Base-by-base conservation (phyloP, 495 filamentous ascomycete genomes). In the Penicillium canariense region DNA sequence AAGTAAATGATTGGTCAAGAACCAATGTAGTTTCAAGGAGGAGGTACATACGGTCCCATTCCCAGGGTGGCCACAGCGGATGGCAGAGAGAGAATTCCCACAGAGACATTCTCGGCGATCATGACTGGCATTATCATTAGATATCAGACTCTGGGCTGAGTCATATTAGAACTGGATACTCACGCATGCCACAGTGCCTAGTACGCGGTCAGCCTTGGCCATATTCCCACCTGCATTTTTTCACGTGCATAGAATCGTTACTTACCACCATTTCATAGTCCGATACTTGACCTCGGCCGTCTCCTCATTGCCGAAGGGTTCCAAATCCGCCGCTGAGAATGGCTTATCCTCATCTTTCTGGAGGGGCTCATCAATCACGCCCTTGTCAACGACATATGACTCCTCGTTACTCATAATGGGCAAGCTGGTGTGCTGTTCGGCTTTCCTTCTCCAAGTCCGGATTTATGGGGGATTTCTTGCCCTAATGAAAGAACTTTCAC, bases 91-190 rank as follows among this genome's bases (percentile, higher is more conserved):
- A 88, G 74, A 63, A 80, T 82, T 31, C 85, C 85, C 5, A 87
- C 78, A 12, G 84, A 84, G 48, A 87, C 82, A 46, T 84, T 84
- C 61, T 87, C 84, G 34, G 85, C 85, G 59, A 87, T 84, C 66
- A 87, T 79, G 47, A 87, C 69, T 72, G 56, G 51, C 32, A 3
- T 31, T 9, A 8, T 18, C 4, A 34, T 62, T 55, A 57, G 48
- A 42, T 11, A 1, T 27, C 8, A 20, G 3, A 26, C 12, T 49
- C n/a, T 3, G 31, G 17, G 15, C 23, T 9, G 23, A 9, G 3
- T 38, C 7, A 22, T 26, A 28, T 7, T 42, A 17, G 5, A 38
- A 7, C 15, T 27, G 12, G 35, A 38, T 18, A 66, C 69, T 60
- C 50, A 72, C 69, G 58, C 68, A 72, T 70, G 52, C 69, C 69